Evolutionary conservation across 2,329 filamentous ascomycete species (phyloP), one percentile per base, ranked within the genome.

Genomic region (Aspergillus fructus): DNA sequence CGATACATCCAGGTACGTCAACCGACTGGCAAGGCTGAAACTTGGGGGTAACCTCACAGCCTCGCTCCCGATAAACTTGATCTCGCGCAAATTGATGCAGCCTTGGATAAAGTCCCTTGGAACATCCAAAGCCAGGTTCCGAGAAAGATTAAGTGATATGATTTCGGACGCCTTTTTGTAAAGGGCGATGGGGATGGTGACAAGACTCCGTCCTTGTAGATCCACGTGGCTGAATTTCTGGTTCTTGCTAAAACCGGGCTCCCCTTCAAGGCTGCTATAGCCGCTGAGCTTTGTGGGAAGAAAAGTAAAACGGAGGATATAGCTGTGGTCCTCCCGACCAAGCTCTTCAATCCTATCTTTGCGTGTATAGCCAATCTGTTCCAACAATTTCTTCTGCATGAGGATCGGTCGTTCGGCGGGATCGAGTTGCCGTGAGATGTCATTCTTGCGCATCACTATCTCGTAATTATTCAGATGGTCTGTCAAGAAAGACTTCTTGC

Each of bases 91-190:
- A 68, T 93, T 92, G 65, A 89, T 87, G 76, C 94, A 99, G 27
- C 91, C 90, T 71, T 96, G 91, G 55, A 99, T 93, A 71, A 99
- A 99, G 74, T 99, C 94, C 69, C 92, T 91, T 0, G 94, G 94
- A 13, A 99, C 87, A 66, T 97, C 91, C 27, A 99, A 81, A 0
- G 92, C 94, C 45, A 97, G 78, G 66, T 99, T 99, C 39, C 91
- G 86, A 1, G 94, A 97, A 9, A 99, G 80, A 69, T 99, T 97
- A 40, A 99, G 83, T 0, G 92, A 96, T 55, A 96, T 93, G 65
- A 99, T 97, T 69, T 99, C 94, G 11, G 85, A 82, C 0, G 93
- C 90, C 72, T 92, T 96, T 59, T 91, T 90, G 75, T 97, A 97
- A 11, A 99, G 84, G 0, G 89, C 89, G 64, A 99, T 96, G 3